Conservation (phyloP, 129 eudicot species). For the Centaurea solstitialis region DNA sequence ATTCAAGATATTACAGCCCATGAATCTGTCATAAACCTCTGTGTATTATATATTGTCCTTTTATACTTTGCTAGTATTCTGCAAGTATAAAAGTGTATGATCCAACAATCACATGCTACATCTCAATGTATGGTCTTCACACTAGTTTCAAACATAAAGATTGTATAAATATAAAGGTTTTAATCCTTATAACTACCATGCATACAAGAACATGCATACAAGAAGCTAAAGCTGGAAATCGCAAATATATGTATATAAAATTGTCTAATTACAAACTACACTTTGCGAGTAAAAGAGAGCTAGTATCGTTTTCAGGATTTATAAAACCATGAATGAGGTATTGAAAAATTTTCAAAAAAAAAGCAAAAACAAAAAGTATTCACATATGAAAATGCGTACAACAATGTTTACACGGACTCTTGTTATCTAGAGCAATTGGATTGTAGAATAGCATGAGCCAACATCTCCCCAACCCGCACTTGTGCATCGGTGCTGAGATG, state of each 20-base stretch:
- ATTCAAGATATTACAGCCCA: too few species aligned
- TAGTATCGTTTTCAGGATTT: neutral
- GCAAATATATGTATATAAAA: neutral
- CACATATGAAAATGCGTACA: neutral
- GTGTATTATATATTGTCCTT: too few species aligned
- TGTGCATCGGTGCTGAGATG: constrained; percentile 75
- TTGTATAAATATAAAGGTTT: too few species aligned
- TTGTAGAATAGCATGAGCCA: constrained; percentile 69
- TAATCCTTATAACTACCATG: neutral
- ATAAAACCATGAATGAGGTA: neutral
- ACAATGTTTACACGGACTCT: constrained; percentile 6
- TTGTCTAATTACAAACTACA: neutral
- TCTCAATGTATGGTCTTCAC: too few species aligned
- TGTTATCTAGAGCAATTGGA: neutral
- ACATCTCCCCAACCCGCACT: constrained; percentile 63
- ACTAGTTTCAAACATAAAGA: too few species aligned
- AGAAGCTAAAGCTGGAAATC: neutral
- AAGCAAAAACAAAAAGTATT: neutral
- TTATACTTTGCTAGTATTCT: too few species aligned
- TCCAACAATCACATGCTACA: too few species aligned
- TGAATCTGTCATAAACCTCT: too few species aligned
- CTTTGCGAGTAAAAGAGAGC: neutral
- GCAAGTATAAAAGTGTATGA: too few species aligned
- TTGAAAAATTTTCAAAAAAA: too few species aligned
- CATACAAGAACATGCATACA: too few species aligned